phyloP scores from a whole-genome alignment of 352 stramenopile genomes.

The Phytophthora ohioensis region DNA sequence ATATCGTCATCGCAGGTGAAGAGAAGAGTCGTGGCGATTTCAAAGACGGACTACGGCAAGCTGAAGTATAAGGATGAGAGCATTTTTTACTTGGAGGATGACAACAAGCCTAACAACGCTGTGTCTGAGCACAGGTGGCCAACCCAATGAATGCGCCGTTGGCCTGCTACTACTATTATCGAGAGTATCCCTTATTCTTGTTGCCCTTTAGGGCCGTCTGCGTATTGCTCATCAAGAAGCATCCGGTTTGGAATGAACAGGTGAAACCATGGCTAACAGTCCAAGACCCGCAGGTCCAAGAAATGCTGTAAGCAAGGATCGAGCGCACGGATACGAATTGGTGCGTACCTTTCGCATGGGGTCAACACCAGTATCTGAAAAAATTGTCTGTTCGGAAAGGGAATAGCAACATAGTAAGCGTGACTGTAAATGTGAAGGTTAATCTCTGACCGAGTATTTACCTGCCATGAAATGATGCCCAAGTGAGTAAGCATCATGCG shows the following conservation, averaged over 20 bases:
- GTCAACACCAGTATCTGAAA: constrained; percentile 68
- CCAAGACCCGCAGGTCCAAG: background rate
- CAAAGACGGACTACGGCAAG: constrained; percentile 64
- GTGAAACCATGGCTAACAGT: constrained; percentile 72
- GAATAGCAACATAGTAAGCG: background rate
- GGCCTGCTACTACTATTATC: constrained; percentile 10
- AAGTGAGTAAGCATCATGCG: constrained; percentile 84
- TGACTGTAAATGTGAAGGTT: background rate
- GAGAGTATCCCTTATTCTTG: constrained; percentile 2
- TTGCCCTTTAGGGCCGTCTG: constrained; percentile 13
- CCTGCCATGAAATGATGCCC: constrained; percentile 82
- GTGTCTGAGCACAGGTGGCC: constrained; percentile 31
- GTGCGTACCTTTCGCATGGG: constrained; percentile 59
- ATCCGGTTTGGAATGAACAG: constrained; percentile 81
- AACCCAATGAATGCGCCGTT: constrained; percentile 23
- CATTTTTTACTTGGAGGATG: constrained; percentile 74
- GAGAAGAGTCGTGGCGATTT: constrained; percentile 71
- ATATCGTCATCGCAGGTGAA: constrained; percentile 75
- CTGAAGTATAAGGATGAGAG: constrained; percentile 80
- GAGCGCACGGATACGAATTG: background rate
- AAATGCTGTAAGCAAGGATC: background rate
- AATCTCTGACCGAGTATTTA: constrained; percentile 17
- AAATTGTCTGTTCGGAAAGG: constrained; percentile 49
- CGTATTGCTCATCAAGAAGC: constrained; percentile 50
- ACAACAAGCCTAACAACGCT: constrained; percentile 15